phyloP scores from a whole-genome alignment of 805 yeast species.

The Pachysolen tannophilus region DNA sequence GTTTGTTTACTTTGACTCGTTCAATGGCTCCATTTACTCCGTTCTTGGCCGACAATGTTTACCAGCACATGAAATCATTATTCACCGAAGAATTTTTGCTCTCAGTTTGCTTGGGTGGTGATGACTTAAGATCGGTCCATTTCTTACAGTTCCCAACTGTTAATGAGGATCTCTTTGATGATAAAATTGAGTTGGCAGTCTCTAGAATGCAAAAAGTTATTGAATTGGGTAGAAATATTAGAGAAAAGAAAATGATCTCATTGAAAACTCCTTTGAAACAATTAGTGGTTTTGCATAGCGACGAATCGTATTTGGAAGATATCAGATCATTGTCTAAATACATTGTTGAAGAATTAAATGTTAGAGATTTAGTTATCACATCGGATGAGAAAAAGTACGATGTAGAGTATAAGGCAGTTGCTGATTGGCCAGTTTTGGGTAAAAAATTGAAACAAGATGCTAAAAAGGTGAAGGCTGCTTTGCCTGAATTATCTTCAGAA shows the following conservation, averaged over 20 bases:
- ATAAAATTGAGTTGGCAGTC: constrained; percentile 79
- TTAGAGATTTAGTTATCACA: constrained; percentile 81
- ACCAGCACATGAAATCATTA: constrained; percentile 59
- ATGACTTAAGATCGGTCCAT: constrained; percentile 81
- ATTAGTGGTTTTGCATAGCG: constrained; percentile 79
- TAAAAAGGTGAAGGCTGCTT: constrained; percentile 87
- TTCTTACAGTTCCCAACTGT: constrained; percentile 87
- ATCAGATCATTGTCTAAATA: constrained; percentile 70
- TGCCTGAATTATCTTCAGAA: constrained; percentile 72
- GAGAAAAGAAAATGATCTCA: constrained; percentile 92
- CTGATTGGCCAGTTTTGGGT: constrained; percentile 99
- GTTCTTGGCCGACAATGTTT: constrained; percentile 84
- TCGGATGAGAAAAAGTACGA: constrained; percentile 87
- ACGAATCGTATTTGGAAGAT: constrained; percentile 65
- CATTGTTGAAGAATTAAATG: constrained; percentile 85
- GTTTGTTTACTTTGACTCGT: constrained; percentile 77
- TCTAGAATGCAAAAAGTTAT: constrained; percentile 95
- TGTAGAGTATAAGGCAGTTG: constrained; percentile 88
- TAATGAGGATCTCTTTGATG: constrained; percentile 73
- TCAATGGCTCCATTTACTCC: constrained; percentile 99
- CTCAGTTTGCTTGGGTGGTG: constrained; percentile 28
- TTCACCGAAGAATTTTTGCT: constrained; percentile 52
- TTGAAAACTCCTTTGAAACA: constrained; percentile 91
- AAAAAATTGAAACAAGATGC: constrained; percentile 93
- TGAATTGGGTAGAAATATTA: constrained; percentile 90